Base-by-base conservation (phyloP, 306 rosid species). In the Hylodesmum podocarpum region DNA sequence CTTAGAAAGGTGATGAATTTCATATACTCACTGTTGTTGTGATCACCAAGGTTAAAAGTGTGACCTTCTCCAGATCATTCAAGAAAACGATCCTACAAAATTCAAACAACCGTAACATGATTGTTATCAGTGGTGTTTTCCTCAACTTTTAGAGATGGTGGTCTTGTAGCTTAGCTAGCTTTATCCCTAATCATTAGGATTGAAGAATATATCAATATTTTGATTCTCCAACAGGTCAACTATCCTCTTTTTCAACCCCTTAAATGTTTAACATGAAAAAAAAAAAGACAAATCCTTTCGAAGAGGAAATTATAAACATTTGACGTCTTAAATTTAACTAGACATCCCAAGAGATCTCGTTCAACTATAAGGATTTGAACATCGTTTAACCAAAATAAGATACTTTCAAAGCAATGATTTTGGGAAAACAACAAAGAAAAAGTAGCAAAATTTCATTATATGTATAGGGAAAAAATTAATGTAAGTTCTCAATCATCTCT, bases 401-500 rank as follows among this genome's bases (percentile, higher is more conserved):
- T 51, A 50, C 47, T 66, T 73, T 27, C 51, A 53, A 71, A 78
- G 37, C 73, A 47, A 66, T 34, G 66, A 27, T 37, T n/a, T 63
- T 6, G 13, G 18, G 19, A 18, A 36, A 27, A 25, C 9, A 50
- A 50, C n/a, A 49, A 66, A 16, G 4, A 11, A 47, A 63, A 13
- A 9, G 5, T n/a, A 15, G 29, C 39, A 41, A 64, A 29, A 12
- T 34, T 77, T 58, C 41, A 46, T 22, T 47, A 62, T 28, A 21
- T 22, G 36, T 18, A 15, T 10, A 4, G 46, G 4, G 1, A 34
- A 54, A 55, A 80, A 34, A 27, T 31, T 15, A 47, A 11, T 21
- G 44, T 24, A 41, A 34, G 27, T 79, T 83, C 66, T 88, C 96
- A 59, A 91, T 88, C 96, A 94, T 94, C 78, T 84, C 87, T 10